These are phyloP conservation scores for Eleusine indica DNA, from an alignment of 176 grass and related monocot genomes.

Conservation along the genomic window DNA sequence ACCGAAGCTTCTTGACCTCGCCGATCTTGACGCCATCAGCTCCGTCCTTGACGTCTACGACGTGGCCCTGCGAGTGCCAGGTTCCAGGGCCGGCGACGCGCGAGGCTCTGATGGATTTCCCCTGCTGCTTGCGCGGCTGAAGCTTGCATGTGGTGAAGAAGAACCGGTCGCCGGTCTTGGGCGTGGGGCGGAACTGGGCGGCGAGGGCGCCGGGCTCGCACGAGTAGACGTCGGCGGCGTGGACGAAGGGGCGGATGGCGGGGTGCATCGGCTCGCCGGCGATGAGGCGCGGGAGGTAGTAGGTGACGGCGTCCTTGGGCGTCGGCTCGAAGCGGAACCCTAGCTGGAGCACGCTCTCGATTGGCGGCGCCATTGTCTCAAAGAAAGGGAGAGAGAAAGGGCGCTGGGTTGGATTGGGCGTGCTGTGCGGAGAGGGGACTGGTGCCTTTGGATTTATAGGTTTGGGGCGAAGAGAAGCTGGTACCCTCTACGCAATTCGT, in stretches of 20 bases:
- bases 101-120: background rate
- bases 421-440: no score
- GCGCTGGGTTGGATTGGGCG: no score
- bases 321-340: background rate
- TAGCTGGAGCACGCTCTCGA: background rate
- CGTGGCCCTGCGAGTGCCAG: no score
- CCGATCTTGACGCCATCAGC: no score
- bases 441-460: no score
- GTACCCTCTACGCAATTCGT: no score
- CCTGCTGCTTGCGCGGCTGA: background rate
- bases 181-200: background rate
- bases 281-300: background rate
- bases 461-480: no score
- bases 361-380: background rate
- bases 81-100: no score
- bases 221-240: background rate
- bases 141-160: background rate
- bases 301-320: background rate
- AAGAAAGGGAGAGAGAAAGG: no score
- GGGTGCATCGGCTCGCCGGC: background rate
- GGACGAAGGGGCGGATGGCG: background rate
- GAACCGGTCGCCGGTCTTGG: constrained; percentile 17
- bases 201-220: constrained; percentile 5
- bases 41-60: no score
- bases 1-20: no score